Percentiles rank a stretch among this genome's conserved stretches.
Conservation (phyloP, 176 grass and related monocot species). For the Zoysia japonica region DNA sequence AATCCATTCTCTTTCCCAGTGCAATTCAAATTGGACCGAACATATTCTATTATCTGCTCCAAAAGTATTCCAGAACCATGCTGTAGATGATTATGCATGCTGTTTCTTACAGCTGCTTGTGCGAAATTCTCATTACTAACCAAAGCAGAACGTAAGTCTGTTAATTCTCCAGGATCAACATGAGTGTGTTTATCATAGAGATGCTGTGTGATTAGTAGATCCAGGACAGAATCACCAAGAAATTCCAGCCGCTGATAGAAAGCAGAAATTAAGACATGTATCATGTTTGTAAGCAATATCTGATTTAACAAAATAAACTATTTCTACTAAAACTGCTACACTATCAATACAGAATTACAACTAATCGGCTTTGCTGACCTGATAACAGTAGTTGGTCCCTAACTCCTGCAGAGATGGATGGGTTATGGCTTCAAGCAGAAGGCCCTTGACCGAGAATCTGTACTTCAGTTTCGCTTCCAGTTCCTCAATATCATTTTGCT, state of each 20-base stretch:
- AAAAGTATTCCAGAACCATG: conserved; percentile 86
- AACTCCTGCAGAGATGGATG: conserved; percentile 85
- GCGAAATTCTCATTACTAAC: conserved; percentile 94
- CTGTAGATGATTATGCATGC: conserved; percentile 73
- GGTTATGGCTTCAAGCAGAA: conserved; percentile 81
- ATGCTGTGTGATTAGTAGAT: conserved; percentile 78
- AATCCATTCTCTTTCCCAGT: conserved; percentile 42
- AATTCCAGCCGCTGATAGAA: conserved; percentile 85
- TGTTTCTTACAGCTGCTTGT: conserved; percentile 73
- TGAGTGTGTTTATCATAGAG: conserved; percentile 69
- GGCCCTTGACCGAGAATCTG: conserved; percentile 61
- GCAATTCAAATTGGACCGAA: conserved; percentile 45
- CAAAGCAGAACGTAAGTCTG: conserved; percentile 78
- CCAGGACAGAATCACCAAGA: conserved; percentile 90
- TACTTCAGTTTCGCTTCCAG: conserved; percentile 86
- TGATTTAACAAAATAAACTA: conserved; percentile 16
- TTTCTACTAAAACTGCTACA: conserved; percentile 12
- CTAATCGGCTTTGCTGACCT: conserved; percentile 47
- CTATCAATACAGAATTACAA: conserved; percentile 39
- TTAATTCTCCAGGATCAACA: conserved; percentile 88
- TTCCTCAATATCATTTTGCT: conserved; percentile 62
- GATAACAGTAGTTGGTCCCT: conserved; percentile 74
- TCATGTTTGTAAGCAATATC: background rate
- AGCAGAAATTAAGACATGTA: conserved; percentile 18
- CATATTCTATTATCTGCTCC: conserved; percentile 79